phyloP scores from a whole-genome alignment of 257 asterid genomes.

The Anisodus tanguticus region DNA sequence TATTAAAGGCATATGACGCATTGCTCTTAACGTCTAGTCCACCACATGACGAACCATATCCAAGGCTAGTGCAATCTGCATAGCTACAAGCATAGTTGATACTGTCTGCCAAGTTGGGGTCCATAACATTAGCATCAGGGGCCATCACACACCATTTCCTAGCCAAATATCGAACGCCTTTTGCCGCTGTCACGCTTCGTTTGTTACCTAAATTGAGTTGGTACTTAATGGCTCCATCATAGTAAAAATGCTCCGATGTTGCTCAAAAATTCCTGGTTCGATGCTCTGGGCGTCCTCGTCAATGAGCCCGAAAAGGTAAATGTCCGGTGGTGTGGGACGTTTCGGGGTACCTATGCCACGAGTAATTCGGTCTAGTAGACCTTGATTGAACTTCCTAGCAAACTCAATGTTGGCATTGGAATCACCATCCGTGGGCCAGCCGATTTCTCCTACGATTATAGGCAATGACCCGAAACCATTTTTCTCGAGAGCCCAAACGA shows the following conservation, averaged over 20 bases:
- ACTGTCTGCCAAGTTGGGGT: conserved; percentile 54
- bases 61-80: conserved; percentile 93
- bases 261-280: conserved; percentile 78
- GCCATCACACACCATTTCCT: conserved; percentile 87
- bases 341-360: conserved; percentile 71
- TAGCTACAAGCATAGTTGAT: conserved; percentile 63
- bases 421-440: conserved; percentile 90
- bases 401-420: conserved; percentile 55
- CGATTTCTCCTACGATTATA: conserved; percentile 77
- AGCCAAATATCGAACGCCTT: conserved; percentile 69
- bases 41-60: conserved; percentile 81
- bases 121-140: conserved; percentile 59
- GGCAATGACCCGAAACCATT: conserved; percentile 67
- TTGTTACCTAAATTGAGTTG: conserved; percentile 62
- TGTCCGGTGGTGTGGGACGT: conserved; percentile 62
- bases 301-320: conserved; percentile 63
- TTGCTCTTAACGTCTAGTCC: conserved; percentile 56
- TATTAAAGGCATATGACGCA: conserved; percentile 84
- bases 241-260: conserved; percentile 85
- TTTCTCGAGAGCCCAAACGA: conserved; percentile 75
- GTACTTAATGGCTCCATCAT: conserved; percentile 77
- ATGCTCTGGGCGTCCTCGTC: conserved; percentile 87
- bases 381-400: conserved; percentile 82
- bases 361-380: conserved; percentile 59
- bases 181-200: conserved; percentile 68